Base-by-base conservation (phyloP, 768 basidiomycete genomes). In the Inosperma sp. region DNA sequence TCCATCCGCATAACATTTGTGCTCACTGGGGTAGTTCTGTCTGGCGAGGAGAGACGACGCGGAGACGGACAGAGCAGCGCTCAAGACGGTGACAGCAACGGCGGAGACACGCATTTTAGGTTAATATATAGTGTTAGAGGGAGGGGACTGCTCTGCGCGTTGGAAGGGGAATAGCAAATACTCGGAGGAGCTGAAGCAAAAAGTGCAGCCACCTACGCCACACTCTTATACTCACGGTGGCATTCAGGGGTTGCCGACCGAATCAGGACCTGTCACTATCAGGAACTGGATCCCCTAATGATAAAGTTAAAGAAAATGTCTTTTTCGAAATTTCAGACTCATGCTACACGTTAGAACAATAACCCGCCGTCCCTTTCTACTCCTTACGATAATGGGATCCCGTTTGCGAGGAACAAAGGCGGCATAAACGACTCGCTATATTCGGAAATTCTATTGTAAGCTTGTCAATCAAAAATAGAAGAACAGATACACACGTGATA, bases 31-130 rank as follows among this genome's bases (percentile, higher is more conserved):
- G 48, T 69, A 59, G 27, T 40, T 36, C 57, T 75, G 75, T 48
- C 75, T 72, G 16, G 65, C 58, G 31, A 62, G 17, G 44, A 73
- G 57, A 47, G 65, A 64, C 41, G 31, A 34, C n/a, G 76, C 71
- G 41, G 68, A 65, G 47, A 64, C 68, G 39, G 72, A 68, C 58
- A 73, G 66, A 60, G 71, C 71, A 59, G 70, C 66, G 56, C 69
- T 61, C 52, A 70, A 63, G 62, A 76, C 63, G 62, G 71, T 56
- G 55, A 72, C 51, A 51, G 72, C 49, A 52, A 68, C 62, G 56
- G 73, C 34, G 52, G 75, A 65, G 72, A 78, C 77, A 64, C 76
- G 82, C 84, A 86, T 86, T 48, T 41, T 75, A 56, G 49, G 40
- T 47, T 61, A 46, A 51, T 51, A 43, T 46, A 51, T 54, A 44